Conservation (phyloP, 805 yeast species). For the Starmerella stigmatis region DNA sequence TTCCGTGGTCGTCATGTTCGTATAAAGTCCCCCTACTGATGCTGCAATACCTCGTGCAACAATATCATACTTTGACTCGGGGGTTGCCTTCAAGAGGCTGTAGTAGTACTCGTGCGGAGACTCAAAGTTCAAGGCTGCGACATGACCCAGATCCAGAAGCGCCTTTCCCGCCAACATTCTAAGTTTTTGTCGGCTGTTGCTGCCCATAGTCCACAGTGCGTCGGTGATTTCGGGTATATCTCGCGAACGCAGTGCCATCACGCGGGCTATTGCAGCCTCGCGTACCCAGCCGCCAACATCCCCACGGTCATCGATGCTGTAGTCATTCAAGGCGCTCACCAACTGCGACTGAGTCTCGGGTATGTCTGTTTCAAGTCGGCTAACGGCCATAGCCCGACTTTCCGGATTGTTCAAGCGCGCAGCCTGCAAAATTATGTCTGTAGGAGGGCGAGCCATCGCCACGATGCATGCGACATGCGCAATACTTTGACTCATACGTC, state of each 20-base stretch:
- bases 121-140: background rate
- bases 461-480: slow-evolving; percentile 19
- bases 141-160: slow-evolving; percentile 26
- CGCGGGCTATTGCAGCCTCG: slow-evolving; percentile 37
- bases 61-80: background rate
- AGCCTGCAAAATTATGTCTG: background rate
- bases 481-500: slow-evolving; percentile 8
- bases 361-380: background rate
- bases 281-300: slow-evolving; percentile 83
- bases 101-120: slow-evolving; percentile 6
- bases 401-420: slow-evolving; percentile 14
- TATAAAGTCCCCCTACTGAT: slow-evolving; percentile 14
- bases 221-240: slow-evolving; percentile 15
- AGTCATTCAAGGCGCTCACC: slow-evolving; percentile 51
- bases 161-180: slow-evolving; percentile 37
- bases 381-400: slow-evolving; percentile 18
- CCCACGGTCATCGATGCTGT: slow-evolving; percentile 69
- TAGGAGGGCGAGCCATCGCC: background rate
- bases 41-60: slow-evolving; percentile 20
- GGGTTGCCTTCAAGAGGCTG: background rate
- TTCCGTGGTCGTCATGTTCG: slow-evolving; percentile 3
- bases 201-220: slow-evolving; percentile 43
- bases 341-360: background rate
- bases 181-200: slow-evolving; percentile 53
- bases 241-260: slow-evolving; percentile 25